A percentile compares a stretch with the other conserved stretches of the same genome.
These are phyloP conservation scores for Bertia moriformis DNA, from an alignment of 2,329 filamentous ascomycete species.

Conservation along the genomic window DNA sequence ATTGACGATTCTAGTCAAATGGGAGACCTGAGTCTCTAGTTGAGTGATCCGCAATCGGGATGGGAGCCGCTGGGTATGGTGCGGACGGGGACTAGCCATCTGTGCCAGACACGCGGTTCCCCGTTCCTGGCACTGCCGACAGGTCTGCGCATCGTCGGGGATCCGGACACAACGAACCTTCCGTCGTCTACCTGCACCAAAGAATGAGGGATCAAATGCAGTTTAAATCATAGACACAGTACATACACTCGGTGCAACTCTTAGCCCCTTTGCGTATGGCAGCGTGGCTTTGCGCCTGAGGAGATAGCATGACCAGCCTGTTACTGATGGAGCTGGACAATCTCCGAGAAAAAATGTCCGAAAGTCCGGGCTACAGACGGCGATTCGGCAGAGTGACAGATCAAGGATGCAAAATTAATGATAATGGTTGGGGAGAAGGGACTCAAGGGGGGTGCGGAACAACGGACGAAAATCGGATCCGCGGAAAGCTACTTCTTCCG, in stretches of 20 bases:
- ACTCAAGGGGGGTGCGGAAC: too few relatives aligned
- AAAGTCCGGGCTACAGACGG: too few relatives aligned
- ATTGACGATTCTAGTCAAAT: constrained; percentile 6
- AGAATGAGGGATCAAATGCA: constrained; percentile 2
- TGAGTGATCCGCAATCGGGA: constrained; percentile 8
- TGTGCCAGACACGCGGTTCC: constrained; percentile 8
- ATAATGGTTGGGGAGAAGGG: too few relatives aligned
- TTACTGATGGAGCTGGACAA: too few relatives aligned
- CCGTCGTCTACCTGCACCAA: constrained; percentile 11
- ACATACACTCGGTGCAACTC: constrained; percentile 13
- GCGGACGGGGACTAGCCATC: constrained; percentile 4
- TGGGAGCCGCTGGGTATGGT: constrained; percentile 6
- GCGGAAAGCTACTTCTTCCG: too few relatives aligned
- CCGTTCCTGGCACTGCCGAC: constrained; percentile 7
- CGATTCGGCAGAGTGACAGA: too few relatives aligned
- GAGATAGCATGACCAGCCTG: too few relatives aligned
- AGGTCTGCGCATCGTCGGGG: constrained; percentile 7
- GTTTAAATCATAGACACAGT: neutral
- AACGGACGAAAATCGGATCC: too few relatives aligned
- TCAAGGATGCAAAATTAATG: too few relatives aligned
- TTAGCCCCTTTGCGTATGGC: constrained; percentile 11
- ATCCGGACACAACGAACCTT: constrained; percentile 14
- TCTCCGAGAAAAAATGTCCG: too few relatives aligned
- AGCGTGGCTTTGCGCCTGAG: too few relatives aligned
- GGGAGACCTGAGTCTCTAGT: constrained; percentile 8